A percentile compares a stretch with the other conserved stretches of the same genome.
Conservation (phyloP, 352 stramenopile genomes). For the Phytopythium delawarense region DNA sequence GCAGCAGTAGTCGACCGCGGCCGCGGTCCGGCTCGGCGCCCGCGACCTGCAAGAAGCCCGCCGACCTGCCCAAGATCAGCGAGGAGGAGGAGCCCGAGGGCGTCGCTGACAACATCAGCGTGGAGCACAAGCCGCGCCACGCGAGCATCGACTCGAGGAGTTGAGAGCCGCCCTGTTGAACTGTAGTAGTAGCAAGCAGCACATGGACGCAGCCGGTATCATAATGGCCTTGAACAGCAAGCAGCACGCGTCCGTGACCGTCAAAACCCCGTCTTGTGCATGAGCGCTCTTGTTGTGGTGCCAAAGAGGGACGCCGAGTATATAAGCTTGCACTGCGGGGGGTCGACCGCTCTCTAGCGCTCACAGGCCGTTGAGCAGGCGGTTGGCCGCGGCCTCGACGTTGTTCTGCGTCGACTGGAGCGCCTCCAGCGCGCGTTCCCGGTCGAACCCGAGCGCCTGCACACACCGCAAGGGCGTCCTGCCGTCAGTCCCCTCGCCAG, state of each 20-base stretch:
- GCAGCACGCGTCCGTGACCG: neutral
- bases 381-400: constrained; percentile 83
- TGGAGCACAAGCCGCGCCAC: neutral
- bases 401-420: constrained; percentile 81
- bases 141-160: constrained; percentile 2
- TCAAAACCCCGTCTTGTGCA: neutral
- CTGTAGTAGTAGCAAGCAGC: neutral
- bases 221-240: neutral
- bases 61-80: constrained; percentile 6
- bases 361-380: constrained; percentile 63
- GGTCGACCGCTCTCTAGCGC: constrained; percentile 10
- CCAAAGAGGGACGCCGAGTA: neutral
- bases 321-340: neutral
- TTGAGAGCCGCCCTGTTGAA: neutral
- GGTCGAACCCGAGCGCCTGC: constrained; percentile 68
- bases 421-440: constrained; percentile 60
- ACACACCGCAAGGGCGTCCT: constrained; percentile 3
- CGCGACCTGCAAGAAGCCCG: neutral
- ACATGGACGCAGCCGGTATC: neutral
- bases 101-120: neutral
- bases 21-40: constrained; percentile 2
- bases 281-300: too few species aligned
- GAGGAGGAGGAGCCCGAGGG: constrained; percentile 7
- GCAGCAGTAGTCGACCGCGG: constrained; percentile 1
- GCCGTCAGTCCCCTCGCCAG: constrained; percentile 1